Evolutionary conservation across 306 rosid genomes (phyloP), one percentile per base, ranked within the genome.

Genomic region (Cicer chorassanicum): DNA sequence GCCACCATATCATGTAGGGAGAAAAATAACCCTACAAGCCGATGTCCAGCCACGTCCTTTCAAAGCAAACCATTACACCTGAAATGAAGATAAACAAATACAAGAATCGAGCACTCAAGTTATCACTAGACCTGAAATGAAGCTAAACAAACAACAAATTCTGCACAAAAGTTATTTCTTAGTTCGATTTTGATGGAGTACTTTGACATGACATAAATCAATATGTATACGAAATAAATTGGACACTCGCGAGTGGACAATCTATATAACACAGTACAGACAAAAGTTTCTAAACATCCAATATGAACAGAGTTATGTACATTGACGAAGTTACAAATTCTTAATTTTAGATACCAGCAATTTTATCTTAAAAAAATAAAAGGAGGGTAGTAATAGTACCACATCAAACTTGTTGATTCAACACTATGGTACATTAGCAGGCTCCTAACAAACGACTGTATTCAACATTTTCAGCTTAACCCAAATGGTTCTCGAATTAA

Each of bases 11-110:
- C 21, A 79, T 69, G 88, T 69, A 81, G 73, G 85, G 72, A 74
- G 83, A 74, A 74, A 84, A 84, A 77, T 39, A 71, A 80, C 79
- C 68, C 83, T 29, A 74, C 85, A 78, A 77, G 74, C 61, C 68
- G 48, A 34, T 64, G 42, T 81, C 61, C 76, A 53, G 4, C 83
- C 70, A 43, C 15, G 11, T 36, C 78, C 56, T 72, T 67, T 66
- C 85, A 69, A 55, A 10, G 50, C 51, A 68, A 74, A 74, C 65
- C 65, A 78, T 57, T 69, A 74, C 60, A 65, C 70, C 85, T 81
- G 85, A 74, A 64, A 68, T 16, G 73, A 74, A 70, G 61, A 69
- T 11, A 64, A 50, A 60, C 41, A 61, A 67, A 24, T 24, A 78
- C 81, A 49, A 81, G 59, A 78, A 65, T 53, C 82, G 15, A 15